Conservation (phyloP, 2,329 filamentous ascomycete genomes). For the Geosmithia flava region DNA sequence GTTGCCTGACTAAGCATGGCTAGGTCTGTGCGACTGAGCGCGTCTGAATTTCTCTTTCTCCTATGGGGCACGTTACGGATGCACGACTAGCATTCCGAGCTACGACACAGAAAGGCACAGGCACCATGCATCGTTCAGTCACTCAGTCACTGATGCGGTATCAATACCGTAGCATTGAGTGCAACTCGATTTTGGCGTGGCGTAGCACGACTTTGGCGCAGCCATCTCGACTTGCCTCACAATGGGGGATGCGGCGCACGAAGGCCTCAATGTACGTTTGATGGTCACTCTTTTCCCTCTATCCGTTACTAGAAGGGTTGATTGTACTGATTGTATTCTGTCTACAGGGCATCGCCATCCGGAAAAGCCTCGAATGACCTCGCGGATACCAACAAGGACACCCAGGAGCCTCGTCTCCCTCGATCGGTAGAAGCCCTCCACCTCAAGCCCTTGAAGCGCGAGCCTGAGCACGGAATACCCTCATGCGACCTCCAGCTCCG, state of each 20-base stretch:
- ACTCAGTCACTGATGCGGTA: conserved; percentile 6
- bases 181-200: not conserved
- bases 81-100: not conserved
- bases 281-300: not conserved
- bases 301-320: not conserved
- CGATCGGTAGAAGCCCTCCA: conserved; percentile 77
- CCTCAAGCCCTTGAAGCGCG: conserved; percentile 68
- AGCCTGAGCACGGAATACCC: conserved; percentile 64
- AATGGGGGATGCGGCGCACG: conserved; percentile 11
- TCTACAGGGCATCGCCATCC: not conserved
- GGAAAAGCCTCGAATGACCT: conserved; percentile 2
- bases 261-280: conserved; percentile 13
- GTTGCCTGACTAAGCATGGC: not conserved
- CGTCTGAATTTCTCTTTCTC: not conserved
- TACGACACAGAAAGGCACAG: conserved; percentile 2
- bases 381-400: not conserved
- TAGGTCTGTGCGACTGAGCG: not conserved
- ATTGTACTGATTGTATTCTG: not conserved
- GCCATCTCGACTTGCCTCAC: conserved; percentile 3
- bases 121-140: conserved; percentile 17
- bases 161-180: not conserved
- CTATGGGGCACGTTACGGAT: not conserved
- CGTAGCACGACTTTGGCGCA: not conserved
- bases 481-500: conserved; percentile 86
- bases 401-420: conserved; percentile 43